A percentile compares a stretch with the other conserved stretches of the same genome.
phyloP scores from a whole-genome alignment of 352 stramenopile genomes.

The Paralagenidium karlingii region DNA sequence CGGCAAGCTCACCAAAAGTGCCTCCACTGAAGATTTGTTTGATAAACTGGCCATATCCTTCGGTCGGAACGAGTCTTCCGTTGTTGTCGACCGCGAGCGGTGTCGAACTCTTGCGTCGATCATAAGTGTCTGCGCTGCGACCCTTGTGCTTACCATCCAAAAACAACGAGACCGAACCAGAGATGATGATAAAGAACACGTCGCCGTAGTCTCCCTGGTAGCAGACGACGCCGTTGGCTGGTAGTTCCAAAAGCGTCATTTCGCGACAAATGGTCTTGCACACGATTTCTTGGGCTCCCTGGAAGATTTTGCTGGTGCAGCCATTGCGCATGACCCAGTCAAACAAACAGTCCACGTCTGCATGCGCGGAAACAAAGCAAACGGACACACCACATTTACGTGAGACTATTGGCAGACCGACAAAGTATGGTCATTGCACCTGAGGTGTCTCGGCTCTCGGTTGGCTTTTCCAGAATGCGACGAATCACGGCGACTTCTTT shows the following conservation, averaged over 20 bases:
- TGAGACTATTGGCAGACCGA: no score
- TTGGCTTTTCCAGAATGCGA: conserved; percentile 27
- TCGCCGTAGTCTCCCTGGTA: conserved; percentile 77
- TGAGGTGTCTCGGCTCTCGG: conserved; percentile 26
- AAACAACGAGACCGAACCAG: conserved; percentile 61
- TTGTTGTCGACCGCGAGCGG: neutral
- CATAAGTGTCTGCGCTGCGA: neutral
- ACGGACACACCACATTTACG: no score
- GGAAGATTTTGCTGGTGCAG: conserved; percentile 74
- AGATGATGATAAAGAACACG: conserved; percentile 69
- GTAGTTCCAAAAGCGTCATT: conserved; percentile 66
- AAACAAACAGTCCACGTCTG: conserved; percentile 66
- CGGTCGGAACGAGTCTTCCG: conserved; percentile 2
- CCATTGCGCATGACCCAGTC: conserved; percentile 70
- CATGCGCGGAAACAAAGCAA: neutral
- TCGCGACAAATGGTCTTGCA: conserved; percentile 83
- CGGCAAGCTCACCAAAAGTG: conserved; percentile 68
- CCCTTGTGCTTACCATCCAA: conserved; percentile 47
- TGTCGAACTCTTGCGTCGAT: conserved; percentile 4
- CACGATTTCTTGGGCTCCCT: conserved; percentile 74
- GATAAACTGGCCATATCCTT: conserved; percentile 55
- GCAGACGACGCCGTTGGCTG: conserved; percentile 46
- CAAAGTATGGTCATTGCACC: no score
- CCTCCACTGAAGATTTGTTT: conserved; percentile 61
- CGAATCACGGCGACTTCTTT: conserved; percentile 38